Conservation (phyloP, 257 asterid species). For the Perilla frutescens region DNA sequence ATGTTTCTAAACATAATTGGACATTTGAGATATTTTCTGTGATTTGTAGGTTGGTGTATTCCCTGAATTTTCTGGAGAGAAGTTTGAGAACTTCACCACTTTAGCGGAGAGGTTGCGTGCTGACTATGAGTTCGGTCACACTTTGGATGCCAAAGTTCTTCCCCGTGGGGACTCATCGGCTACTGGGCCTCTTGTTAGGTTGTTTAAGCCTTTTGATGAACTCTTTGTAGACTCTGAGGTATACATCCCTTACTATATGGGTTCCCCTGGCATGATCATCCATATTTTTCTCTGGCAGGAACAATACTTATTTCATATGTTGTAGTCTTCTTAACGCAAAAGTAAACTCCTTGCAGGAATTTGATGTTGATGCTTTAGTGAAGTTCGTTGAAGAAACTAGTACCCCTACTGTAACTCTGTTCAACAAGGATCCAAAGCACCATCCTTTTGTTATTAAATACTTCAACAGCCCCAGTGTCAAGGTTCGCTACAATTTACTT, state of each 20-base stretch:
- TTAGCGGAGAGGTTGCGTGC: slow-evolving; percentile 86
- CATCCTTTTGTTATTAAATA: slow-evolving; percentile 79
- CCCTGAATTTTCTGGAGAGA: slow-evolving; percentile 89
- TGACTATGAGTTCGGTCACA: slow-evolving; percentile 79
- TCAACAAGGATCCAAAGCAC: slow-evolving; percentile 78
- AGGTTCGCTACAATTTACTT: slow-evolving; percentile 52
- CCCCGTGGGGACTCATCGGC: slow-evolving; percentile 85
- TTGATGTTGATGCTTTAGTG: slow-evolving; percentile 77
- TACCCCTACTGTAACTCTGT: slow-evolving; percentile 75
- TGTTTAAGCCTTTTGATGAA: slow-evolving; percentile 96
- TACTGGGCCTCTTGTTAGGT: slow-evolving; percentile 78
- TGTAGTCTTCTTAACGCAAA: slow-evolving; percentile 29
- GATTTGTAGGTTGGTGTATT: slow-evolving; percentile 78
- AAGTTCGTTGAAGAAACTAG: slow-evolving; percentile 79
- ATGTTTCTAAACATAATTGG: slow-evolving; percentile 10
- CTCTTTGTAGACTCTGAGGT: slow-evolving; percentile 84
- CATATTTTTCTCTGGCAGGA: slow-evolving; percentile 8
- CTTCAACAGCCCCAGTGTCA: slow-evolving; percentile 65
- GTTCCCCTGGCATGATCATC: not conserved
- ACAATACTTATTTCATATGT: slow-evolving; percentile 11
- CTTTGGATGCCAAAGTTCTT: slow-evolving; percentile 73
- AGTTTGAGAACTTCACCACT: slow-evolving; percentile 79
- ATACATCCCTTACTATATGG: slow-evolving; percentile 10
- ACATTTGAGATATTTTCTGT: slow-evolving; percentile 24
- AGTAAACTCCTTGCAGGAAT: slow-evolving; percentile 61